Evolutionary conservation across 805 yeast species (phyloP).

Genomic region (Yarrowia sp.): DNA sequence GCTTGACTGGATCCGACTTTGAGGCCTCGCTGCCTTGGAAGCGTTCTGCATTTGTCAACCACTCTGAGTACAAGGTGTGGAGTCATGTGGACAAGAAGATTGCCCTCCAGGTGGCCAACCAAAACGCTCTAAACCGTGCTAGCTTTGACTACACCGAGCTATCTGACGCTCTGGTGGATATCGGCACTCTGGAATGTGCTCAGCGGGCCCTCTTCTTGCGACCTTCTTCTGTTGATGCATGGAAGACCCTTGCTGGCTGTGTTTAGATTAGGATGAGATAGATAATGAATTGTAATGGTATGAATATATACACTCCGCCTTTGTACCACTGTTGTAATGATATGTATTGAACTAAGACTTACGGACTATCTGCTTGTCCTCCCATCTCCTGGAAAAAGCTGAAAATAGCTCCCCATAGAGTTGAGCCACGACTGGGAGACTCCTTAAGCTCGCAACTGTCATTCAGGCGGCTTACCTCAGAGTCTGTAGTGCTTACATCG

Average conservation of each 20-base stretch:
- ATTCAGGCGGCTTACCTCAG: too few relatives aligned
- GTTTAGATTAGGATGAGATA: background rate
- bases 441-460: too few relatives aligned
- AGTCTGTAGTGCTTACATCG: too few relatives aligned
- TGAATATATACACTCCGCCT: too few relatives aligned
- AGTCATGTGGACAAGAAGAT: constrained; percentile 60
- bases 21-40: constrained; percentile 58
- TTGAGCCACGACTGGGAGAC: too few relatives aligned
- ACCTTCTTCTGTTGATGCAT: constrained; percentile 58
- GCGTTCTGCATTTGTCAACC: constrained; percentile 75
- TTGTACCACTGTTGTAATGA: too few relatives aligned
- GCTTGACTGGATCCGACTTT: constrained; percentile 46
- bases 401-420: too few relatives aligned
- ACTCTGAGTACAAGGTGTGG: constrained; percentile 76
- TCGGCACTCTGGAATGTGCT: constrained; percentile 58
- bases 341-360: too few relatives aligned
- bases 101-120: constrained; percentile 63
- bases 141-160: constrained; percentile 58
- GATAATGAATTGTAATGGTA: background rate
- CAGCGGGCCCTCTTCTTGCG: constrained; percentile 73
- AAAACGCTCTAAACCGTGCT: constrained; percentile 53
- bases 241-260: constrained; percentile 43
- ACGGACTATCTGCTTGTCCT: too few relatives aligned
- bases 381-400: too few relatives aligned
- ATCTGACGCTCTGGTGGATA: constrained; percentile 58